Base-by-base conservation (phyloP, 257 asterid genomes). In the Oldenlandia corymbosa region DNA sequence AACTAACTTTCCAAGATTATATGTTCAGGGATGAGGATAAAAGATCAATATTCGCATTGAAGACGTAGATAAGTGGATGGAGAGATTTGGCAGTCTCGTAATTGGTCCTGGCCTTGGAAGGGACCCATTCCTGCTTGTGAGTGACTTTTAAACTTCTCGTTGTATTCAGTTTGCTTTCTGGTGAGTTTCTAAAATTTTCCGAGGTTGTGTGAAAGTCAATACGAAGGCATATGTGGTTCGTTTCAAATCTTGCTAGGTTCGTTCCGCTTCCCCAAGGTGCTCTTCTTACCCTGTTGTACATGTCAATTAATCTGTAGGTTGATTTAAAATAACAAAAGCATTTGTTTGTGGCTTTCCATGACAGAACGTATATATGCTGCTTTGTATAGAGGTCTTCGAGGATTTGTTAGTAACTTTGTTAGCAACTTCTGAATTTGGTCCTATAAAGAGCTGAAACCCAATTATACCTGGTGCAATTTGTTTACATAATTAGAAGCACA, bases 211-310 rank as follows among this genome's bases (percentile, higher is more conserved):
- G n/a, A n/a, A n/a, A n/a, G n/a, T n/a, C n/a, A n/a, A n/a, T n/a
- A n/a, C n/a, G n/a, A n/a, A n/a, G n/a, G n/a, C n/a, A n/a, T n/a
- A 63, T 85, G 91, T 91, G 97, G 94, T 72, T 85, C 62, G 86
- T 91, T 58, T 81, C 96, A 52, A 85, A 68, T 75, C 80, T 90
- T 45, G 92, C 95, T 46, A 75, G 86, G 69, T 63, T 68, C 72
- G 85, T 83, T 69, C 95, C 92, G 28, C 63, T 90, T 37, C 96
- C 96, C 3, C 97, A 85, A 71, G 97, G 96, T 67, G 97, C 97
- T 34, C 80, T 91, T 64, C 88, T 88, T 59, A 72, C 97, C 32
- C 84, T 90, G 48, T 62, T 90, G 73, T 85, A 90, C 71, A 85
- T 90, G 97, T 90, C 95, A 24, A 82, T 87, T 65, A 87, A 80